Evolutionary conservation across 2,329 filamentous ascomycete genomes (phyloP), one percentile per base, ranked within the genome.

Genomic region (Saccharata proteae): DNA sequence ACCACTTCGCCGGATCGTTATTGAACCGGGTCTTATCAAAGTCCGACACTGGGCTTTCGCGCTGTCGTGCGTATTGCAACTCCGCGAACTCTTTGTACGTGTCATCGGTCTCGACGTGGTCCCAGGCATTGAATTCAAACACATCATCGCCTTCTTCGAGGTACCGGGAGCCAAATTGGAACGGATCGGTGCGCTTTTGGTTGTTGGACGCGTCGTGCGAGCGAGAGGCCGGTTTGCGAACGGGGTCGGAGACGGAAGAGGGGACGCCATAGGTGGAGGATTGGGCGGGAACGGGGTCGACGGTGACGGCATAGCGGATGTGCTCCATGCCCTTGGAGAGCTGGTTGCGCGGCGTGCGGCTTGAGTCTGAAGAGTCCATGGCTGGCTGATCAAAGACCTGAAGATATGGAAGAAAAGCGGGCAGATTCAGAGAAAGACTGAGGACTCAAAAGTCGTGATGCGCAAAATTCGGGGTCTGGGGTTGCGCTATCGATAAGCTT

Each of bases 51-150:
- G 86, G 88, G 39, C 80, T 70, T 46, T 79, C 73, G 42, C 86
- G 77, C 61, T 98, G 90, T 59, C 79, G 80, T 27, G 73, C 71
- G 51, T 81, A 88, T 61, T 96, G 90, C 49, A 76, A 61, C 57
- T 86, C 75, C 38, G 85, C 78, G 57, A 90, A 93, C 50, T 80
- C 74, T 50, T 79, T 77, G 67, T 93, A 96, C 23, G 77, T 69
- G 45, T 83, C 75, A 61, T 96, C 88, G 53, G 85, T 85, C 58
- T 88, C 79, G 52, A 96, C 90, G 54, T 98, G 88, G 55, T 98
- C 90, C 90, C 90, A 98, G 21, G 90, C 90, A 57, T 98, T 98
- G 72, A 90, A 93, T 55, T 92, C 80, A 61, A 88, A 98, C 48
- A 93, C 82, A 53, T 96, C 71, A 61, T 93, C 86, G 50, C 76